Evolutionary conservation across 257 asterid species (phyloP), one percentile per base, ranked within the genome.

Genomic region (Linderniella brevidens): DNA sequence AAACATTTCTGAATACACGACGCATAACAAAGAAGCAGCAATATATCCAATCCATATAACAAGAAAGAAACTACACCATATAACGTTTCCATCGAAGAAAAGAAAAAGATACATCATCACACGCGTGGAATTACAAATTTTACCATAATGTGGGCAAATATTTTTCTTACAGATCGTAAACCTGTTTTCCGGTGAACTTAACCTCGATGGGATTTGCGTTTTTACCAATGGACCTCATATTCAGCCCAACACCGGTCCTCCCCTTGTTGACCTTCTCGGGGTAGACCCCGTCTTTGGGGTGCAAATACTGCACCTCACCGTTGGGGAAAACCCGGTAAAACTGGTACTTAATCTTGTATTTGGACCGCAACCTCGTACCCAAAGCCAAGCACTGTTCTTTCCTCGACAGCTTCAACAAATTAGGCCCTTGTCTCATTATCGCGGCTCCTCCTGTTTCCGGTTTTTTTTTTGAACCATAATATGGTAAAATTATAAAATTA

Each of bases 181-280:
- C 64, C 48, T 78, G 88, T 50, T 87, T 87, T 14, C 95, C 95
- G 32, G 97, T 87, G 70, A 87, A 87, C 61, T 87, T 87, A 5
- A 83, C 82, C 73, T 80, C 97, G 56, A 87, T 75, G 0, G 93
- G 84, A 60, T 71, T 87, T 16, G 51, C 67, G 32, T 87, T 87
- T 64, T 83, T 80, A 0, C 97, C 97, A 48, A 87, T 78, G 17
- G 86, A 75, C 39, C 95, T 56, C 55, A 68, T 38, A 68, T 87
- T 87, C 53, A 0, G 67, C 2, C 97, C 93, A n/a, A 87, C 97
- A 3, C 88, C 95, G 59, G 76, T 35, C 20, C 97, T 77, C 0
- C 97, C 97, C 4, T 83, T 46, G 55, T 87, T 87, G 43, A 87
- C 97, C 58, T 87, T 87, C 72, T 87, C 97, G 13, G 97, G 97